These are phyloP conservation scores for Neonothopanus nambi DNA, from an alignment of 1,284 basidiomycete genomes.

Conservation along the genomic window DNA sequence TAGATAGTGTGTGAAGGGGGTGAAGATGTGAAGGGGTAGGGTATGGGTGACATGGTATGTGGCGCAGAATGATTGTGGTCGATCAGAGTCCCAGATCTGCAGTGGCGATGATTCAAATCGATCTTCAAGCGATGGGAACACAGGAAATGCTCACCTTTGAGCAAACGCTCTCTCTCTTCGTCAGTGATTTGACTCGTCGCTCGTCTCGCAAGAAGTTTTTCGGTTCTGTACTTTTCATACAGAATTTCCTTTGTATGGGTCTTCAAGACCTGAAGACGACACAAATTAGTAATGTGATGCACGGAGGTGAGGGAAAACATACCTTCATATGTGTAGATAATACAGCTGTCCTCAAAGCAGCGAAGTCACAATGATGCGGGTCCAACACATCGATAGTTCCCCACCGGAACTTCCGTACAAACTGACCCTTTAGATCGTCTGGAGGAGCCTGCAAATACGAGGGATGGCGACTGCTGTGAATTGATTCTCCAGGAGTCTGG, in stretches of 20 bases:
- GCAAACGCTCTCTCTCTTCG: slow-evolving; percentile 64
- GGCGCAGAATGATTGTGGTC: not conserved
- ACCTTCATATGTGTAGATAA: slow-evolving; percentile 82
- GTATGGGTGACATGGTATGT: slow-evolving; percentile 4
- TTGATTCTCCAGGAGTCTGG: slow-evolving; percentile 29
- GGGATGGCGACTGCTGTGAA: slow-evolving; percentile 36
- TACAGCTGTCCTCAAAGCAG: slow-evolving; percentile 75
- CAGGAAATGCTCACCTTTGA: slow-evolving; percentile 57
- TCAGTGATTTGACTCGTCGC: slow-evolving; percentile 76
- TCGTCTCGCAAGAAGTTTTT: slow-evolving; percentile 79
- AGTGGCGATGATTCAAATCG: not conserved
- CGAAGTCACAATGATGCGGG: slow-evolving; percentile 81
- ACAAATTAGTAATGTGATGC: slow-evolving; percentile 12
- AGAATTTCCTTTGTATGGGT: slow-evolving; percentile 77
- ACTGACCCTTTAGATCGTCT: slow-evolving; percentile 67
- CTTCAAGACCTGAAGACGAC: slow-evolving; percentile 62
- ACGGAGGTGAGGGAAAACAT: slow-evolving; percentile 21
- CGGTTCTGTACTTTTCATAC: slow-evolving; percentile 82
- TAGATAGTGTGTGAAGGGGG: not conserved
- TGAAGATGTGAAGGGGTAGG: not conserved
- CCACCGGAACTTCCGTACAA: slow-evolving; percentile 77
- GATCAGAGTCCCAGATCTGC: slow-evolving; percentile 55
- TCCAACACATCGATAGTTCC: slow-evolving; percentile 81
- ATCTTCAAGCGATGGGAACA: not conserved
- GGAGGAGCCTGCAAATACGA: slow-evolving; percentile 53